Conservation (phyloP, 2,329 filamentous ascomycete species). For the Ophiostoma tasmaniense region DNA sequence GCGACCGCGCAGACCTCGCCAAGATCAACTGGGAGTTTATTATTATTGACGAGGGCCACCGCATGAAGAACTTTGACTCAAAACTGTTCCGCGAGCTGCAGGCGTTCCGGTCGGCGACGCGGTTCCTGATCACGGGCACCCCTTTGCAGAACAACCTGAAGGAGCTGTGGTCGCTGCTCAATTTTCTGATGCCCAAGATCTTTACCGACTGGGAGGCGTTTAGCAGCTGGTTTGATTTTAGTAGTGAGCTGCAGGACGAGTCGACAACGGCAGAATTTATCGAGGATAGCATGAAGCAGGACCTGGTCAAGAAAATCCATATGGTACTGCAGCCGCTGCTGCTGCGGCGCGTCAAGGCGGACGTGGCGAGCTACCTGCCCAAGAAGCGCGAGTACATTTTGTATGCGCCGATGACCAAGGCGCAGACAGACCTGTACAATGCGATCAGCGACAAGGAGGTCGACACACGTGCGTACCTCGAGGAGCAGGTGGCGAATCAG, state of each 20-base stretch:
- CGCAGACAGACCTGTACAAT: constrained; percentile 85
- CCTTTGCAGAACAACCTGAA: constrained; percentile 92
- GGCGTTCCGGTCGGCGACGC: constrained; percentile 80
- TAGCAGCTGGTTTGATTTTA: constrained; percentile 95
- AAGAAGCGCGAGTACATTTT: constrained; percentile 96
- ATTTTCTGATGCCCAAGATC: constrained; percentile 86
- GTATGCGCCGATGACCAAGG: constrained; percentile 82
- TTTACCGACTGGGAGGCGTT: constrained; percentile 92
- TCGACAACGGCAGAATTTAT: constrained; percentile 69
- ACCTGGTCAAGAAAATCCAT: constrained; percentile 82
- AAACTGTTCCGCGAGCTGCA: constrained; percentile 82
- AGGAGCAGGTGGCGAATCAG: constrained; percentile 65
- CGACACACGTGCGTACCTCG: constrained; percentile 66
- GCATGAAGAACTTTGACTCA: constrained; percentile 94
- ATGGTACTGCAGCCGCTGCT: constrained; percentile 87
- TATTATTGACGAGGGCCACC: constrained; percentile 94
- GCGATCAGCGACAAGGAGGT: constrained; percentile 48
- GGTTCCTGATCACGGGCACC: constrained; percentile 88
- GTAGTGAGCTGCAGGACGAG: constrained; percentile 78
- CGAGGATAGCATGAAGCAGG: constrained; percentile 67
- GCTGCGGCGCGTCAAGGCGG: constrained; percentile 79
- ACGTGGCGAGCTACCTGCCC: constrained; percentile 84
- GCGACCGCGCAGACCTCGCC: constrained; percentile 71
- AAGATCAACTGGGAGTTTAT: constrained; percentile 95
- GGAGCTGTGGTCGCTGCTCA: constrained; percentile 88